These are phyloP conservation scores for Neofusicoccum umdonicola DNA, from an alignment of 2,329 filamentous ascomycete species.

Conservation along the genomic window DNA sequence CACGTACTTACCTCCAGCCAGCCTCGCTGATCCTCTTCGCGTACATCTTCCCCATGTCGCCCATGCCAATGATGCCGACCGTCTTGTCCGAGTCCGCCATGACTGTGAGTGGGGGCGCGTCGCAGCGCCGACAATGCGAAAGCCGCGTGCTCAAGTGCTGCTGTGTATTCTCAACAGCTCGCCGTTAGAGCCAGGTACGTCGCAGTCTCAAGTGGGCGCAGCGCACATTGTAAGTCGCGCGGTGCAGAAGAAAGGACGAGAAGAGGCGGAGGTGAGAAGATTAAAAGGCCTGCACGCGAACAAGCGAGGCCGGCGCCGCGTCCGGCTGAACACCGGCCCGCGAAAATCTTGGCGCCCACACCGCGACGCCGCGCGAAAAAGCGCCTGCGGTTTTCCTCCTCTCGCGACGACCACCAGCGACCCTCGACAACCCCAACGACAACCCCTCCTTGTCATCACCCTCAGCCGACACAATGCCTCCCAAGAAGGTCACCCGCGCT, in stretches of 20 bases:
- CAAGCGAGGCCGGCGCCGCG: background rate
- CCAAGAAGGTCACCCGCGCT: slow-evolving; percentile 75
- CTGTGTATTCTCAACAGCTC: background rate
- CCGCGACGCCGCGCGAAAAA: slow-evolving; percentile 1
- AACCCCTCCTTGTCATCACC: slow-evolving; percentile 39
- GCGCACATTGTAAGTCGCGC: slow-evolving; percentile 3
- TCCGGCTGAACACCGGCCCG: slow-evolving; percentile 7
- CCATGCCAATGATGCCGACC: slow-evolving; percentile 97
- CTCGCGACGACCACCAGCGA: slow-evolving; percentile 12
- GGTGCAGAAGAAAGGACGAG: background rate
- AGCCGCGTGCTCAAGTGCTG: background rate
- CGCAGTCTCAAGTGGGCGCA: slow-evolving; percentile 12
- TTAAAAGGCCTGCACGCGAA: slow-evolving; percentile 7
- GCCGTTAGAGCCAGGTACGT: slow-evolving; percentile 1
- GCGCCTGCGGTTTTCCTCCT: background rate
- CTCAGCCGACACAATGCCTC: slow-evolving; percentile 68
- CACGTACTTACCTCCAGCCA: slow-evolving; percentile 82
- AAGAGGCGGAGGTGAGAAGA: background rate
- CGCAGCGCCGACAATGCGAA: background rate
- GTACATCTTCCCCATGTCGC: slow-evolving; percentile 99
- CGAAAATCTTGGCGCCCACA: slow-evolving; percentile 18
- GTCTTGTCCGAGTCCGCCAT: slow-evolving; percentile 47
- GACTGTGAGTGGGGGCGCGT: background rate
- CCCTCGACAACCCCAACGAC: slow-evolving; percentile 12
- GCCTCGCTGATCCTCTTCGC: slow-evolving; percentile 81